These are phyloP conservation scores for Nemania sp. DNA, from an alignment of 2,329 filamentous ascomycete genomes.

Conservation along the genomic window DNA sequence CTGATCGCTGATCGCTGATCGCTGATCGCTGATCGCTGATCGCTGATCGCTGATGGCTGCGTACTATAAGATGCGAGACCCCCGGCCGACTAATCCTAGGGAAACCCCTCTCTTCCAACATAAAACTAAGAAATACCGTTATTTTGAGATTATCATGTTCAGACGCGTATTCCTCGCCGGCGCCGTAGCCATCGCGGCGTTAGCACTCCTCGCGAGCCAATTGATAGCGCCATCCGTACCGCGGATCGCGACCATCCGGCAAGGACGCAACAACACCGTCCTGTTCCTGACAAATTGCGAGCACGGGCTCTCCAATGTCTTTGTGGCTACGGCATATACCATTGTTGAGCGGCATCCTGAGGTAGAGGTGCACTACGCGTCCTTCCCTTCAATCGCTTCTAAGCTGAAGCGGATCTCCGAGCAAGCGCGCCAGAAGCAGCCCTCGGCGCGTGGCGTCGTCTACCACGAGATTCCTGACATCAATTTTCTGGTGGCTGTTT, in stretches of 20 bases:
- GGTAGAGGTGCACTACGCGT: conserved; percentile 28
- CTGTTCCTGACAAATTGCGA: conserved; percentile 30
- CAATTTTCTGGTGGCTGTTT: neutral
- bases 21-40: too few species aligned
- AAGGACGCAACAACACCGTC: conserved; percentile 28
- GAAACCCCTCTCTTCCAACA: too few species aligned
- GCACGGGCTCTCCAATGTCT: conserved; percentile 29
- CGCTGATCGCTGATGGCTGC: too few species aligned
- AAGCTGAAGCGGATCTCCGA: conserved; percentile 24
- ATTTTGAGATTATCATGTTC: conserved; percentile 2
- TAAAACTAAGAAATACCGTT: too few species aligned
- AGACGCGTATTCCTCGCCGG: neutral
- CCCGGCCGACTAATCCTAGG: too few species aligned
- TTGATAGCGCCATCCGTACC: conserved; percentile 8
- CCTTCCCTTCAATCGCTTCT: conserved; percentile 19
- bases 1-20: too few species aligned
- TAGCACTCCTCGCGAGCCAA: conserved; percentile 3
- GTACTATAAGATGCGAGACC: too few species aligned
- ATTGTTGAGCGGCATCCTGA: conserved; percentile 29
- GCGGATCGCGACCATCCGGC: neutral
- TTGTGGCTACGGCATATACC: conserved; percentile 26
- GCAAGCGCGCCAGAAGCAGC: conserved; percentile 3
- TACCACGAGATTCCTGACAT: conserved; percentile 24
- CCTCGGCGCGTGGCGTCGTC: conserved; percentile 16
- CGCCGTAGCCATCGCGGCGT: neutral